Base-by-base conservation (phyloP, 1,139 yeast species). In the Debaryomyces sp. region DNA sequence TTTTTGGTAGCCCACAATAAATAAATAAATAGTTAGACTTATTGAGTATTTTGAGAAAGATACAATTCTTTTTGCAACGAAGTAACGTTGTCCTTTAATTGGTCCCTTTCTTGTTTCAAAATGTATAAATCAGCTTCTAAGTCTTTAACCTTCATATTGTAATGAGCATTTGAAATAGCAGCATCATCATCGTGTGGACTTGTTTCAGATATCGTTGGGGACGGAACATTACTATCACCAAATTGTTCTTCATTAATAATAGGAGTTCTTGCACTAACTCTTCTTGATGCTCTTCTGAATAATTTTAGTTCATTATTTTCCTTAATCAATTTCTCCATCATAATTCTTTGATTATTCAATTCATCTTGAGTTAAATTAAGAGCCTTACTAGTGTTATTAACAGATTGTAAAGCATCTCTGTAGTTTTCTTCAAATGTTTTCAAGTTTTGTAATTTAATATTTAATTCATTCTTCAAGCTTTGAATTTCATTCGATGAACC, bases 111-210 rank as follows among this genome's bases (percentile, higher is more conserved):
- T 67, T 89, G 94, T 58, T 84, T 85, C 59, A 87, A 77, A 53
- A 90, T 87, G 58, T 80, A 87, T 59, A 90, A 73, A 63, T 89
- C 96, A 2, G 96, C 96, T 59, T 89, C 89, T 59, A 90, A 73
- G 59, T 90, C 96, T 59, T 88, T 84, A 41, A 90, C 78, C 66
- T 86, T 89, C 73, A 89, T 76, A 56, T 85, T 87, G 61, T 80
- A 86, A 57, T 87, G 92, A 36, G 89, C 89, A 55, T 78, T 81
- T 43, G 75, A 72, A 49, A 82, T 75, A 46, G 74, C 80, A 29
- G 73, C 77, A n/a, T 78, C 81, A 33, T 78, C 80, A 24, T 69
- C 77, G 27, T 60, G 66, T 17, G 27, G 23, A 22, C 55, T 68
- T 33, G 60, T 66, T 36, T 37, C 50, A 40, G 44, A 10, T 37